phyloP scores from a whole-genome alignment of 2,329 filamentous ascomycete species.

The Cadophora gregata region DNA sequence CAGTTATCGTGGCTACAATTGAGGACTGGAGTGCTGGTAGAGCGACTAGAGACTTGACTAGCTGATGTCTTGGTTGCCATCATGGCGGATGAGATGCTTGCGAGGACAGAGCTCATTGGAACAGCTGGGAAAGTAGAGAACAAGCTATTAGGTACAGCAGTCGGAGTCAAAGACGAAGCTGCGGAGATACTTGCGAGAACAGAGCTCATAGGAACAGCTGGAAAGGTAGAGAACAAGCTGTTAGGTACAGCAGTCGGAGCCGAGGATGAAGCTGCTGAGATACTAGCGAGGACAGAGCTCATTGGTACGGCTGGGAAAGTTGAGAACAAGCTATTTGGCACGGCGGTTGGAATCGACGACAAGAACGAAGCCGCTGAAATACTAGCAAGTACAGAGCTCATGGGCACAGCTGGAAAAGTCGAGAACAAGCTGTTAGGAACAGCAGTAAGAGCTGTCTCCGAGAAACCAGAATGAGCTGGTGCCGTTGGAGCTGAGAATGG shows the following conservation, averaged over 20 bases:
- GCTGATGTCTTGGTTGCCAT: neutral
- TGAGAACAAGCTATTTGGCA: neutral
- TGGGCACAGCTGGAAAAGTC: neutral
- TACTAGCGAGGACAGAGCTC: neutral
- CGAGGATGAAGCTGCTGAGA: neutral
- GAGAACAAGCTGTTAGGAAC: neutral
- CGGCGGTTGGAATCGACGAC: neutral
- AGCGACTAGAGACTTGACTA: neutral
- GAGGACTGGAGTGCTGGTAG: neutral
- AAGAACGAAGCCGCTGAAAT: neutral
- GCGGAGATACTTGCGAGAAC: neutral
- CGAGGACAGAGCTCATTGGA: neutral
- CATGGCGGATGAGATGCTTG: neutral
- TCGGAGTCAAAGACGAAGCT: neutral
- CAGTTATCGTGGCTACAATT: constrained; percentile 7
- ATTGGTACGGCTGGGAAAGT: neutral
- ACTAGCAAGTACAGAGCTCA: neutral
- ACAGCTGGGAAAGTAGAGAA: constrained; percentile 2
- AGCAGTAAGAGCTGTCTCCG: neutral
- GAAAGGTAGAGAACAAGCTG: neutral
- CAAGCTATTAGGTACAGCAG: neutral
- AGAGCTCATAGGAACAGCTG: neutral
- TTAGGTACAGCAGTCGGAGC: neutral
- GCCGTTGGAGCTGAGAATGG: neutral
- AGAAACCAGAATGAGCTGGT: neutral